Evolutionary conservation across 495 filamentous ascomycete species (phyloP), one percentile per base, ranked within the genome.

Genomic region (Podospora pseudoanserina): DNA sequence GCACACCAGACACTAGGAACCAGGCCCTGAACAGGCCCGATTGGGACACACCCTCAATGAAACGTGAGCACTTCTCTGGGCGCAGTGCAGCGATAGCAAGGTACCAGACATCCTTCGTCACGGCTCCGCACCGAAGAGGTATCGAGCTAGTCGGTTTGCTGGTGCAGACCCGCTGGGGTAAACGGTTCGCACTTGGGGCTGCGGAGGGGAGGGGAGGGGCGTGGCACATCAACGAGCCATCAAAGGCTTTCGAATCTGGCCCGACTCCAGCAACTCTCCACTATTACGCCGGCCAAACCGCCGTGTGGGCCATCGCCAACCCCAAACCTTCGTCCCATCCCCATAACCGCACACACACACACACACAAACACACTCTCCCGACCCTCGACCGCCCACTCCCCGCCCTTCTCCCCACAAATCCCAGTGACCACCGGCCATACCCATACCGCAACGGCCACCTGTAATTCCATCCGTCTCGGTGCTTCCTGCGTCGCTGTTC

Each of bases 271-370:
- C 59, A 57, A 61, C 73, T 74, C 81, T 82, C 82, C 82, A 84
- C 82, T 82, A 83, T 84, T 84, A 79, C 78, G 80, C 82, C 82
- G 82, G 82, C 77, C 76, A 84, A 83, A 83, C 75, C 78, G 81
- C 82, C 81, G 81, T 76, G 76, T 59, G 65, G 67, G 68, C 69
- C 66, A 71, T 72, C 69, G 20, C 68, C 67, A 72, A 60, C 49
- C 55, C 63, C 55, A 67, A 68, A 28, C 64, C 60, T 62, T 67
- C 64, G 23, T 65, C 53, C 63, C 68, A 56, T 34, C 68, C 65
- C 65, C 65, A 60, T 64, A 60, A n/a, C 54, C 62, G 26, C 18
- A 62, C 39, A 30, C 30, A 32, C 30, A 32, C 20, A 20, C 30
- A 28, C 16, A 28, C 23, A 59, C 53, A 20, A 27, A 20, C 27